These are phyloP conservation scores for Tieghemostelium lacteum DNA, from an alignment of 78 protist species.

Conservation along the genomic window DNA sequence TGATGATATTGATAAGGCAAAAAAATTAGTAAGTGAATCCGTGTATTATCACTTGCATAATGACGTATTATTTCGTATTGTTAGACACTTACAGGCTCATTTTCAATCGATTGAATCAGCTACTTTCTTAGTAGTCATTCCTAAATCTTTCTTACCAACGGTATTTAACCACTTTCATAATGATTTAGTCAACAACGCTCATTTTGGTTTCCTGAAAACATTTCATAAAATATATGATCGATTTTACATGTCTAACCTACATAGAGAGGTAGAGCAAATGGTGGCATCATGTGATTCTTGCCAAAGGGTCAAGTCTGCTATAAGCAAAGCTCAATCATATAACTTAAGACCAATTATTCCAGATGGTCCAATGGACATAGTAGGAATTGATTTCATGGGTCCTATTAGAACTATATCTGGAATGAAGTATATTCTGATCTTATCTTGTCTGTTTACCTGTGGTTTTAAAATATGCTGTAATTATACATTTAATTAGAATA, in stretches of 20 bases:
- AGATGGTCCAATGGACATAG: not conserved
- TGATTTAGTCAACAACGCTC: not conserved
- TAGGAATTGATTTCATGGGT: not conserved
- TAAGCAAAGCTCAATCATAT: not conserved
- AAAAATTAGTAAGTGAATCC: not conserved
- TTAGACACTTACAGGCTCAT: not conserved
- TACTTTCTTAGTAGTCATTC: not conserved
- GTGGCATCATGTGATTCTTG: not conserved
- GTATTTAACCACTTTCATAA: not conserved
- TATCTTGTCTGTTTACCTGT: not conserved
- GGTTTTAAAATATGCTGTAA: not conserved
- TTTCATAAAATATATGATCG: not conserved
- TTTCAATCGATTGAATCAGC: not conserved
- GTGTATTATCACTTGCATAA: not conserved
- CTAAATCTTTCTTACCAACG: not conserved
- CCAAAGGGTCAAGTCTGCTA: not conserved
- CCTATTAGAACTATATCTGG: not conserved
- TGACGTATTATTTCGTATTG: not conserved
- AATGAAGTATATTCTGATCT: not conserved
- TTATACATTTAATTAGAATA: too few relatives aligned
- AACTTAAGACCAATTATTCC: not conserved
- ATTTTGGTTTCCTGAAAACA: not conserved
- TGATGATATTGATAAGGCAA: not conserved
- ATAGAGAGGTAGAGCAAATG: not conserved
- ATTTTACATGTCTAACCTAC: not conserved